These are phyloP conservation scores for Xylariaceae sp. DNA, from an alignment of 2,329 filamentous ascomycete genomes.

Conservation along the genomic window DNA sequence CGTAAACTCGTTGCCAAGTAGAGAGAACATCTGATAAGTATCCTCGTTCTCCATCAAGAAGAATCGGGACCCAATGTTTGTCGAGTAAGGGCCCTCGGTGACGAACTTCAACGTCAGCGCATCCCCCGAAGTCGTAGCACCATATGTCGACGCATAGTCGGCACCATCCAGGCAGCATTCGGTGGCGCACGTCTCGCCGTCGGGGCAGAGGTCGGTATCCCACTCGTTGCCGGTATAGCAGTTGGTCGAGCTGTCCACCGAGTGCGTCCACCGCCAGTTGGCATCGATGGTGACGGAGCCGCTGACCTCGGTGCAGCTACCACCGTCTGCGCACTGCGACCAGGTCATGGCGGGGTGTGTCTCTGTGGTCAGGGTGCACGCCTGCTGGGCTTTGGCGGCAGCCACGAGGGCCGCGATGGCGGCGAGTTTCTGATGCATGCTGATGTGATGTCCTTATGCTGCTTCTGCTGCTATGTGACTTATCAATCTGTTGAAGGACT, in stretches of 20 bases:
- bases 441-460: too few relatives aligned
- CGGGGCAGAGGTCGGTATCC: conserved; percentile 30
- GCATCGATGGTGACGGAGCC: conserved; percentile 44
- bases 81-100: conserved; percentile 37
- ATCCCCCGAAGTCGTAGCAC: conserved; percentile 40
- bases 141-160: conserved; percentile 40
- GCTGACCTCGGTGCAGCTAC: conserved; percentile 36
- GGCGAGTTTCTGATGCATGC: conserved; percentile 25
- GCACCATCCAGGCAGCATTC: conserved; percentile 42
- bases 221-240: conserved; percentile 41
- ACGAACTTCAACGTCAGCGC: conserved; percentile 47
- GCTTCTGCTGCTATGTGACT: too few relatives aligned
- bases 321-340: conserved; percentile 37
- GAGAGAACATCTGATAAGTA: conserved; percentile 54
- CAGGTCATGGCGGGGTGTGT: conserved; percentile 43
- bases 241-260: conserved; percentile 35
- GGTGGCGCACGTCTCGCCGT: conserved; percentile 32
- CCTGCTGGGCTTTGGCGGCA: conserved; percentile 36
- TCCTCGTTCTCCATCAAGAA: conserved; percentile 53
- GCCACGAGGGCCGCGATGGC: conserved; percentile 32
- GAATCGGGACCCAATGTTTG: conserved; percentile 41
- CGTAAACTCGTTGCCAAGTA: conserved; percentile 57
- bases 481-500: background rate
- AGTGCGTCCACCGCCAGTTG: conserved; percentile 50
- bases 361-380: conserved; percentile 36